Percentiles rank a stretch among this genome's conserved stretches.
Conservation (phyloP, 345 rosid genomes). For the Syzygium oleosum region DNA sequence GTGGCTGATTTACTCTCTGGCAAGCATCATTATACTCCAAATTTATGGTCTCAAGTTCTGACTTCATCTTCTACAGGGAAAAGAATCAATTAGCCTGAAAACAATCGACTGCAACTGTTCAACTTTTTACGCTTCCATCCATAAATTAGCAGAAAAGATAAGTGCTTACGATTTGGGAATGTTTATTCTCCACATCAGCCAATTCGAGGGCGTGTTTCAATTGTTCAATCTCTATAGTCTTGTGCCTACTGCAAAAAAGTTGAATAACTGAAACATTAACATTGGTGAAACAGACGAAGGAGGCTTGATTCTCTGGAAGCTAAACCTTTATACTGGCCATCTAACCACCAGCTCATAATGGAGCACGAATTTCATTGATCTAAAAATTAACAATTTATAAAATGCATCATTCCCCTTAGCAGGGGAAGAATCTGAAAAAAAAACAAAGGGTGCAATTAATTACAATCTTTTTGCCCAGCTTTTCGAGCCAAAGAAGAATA, state of each 20-base stretch:
- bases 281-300: neutral
- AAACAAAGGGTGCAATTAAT: neutral
- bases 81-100: neutral
- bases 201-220: constrained; percentile 31
- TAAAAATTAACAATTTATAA: neutral
- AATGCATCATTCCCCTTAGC: neutral
- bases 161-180: constrained; percentile 42
- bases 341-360: neutral
- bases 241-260: constrained; percentile 34
- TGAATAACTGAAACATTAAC: neutral
- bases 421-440: neutral
- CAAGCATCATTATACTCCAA: constrained; percentile 30
- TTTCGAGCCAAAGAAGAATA: neutral
- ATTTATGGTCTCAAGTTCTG: constrained; percentile 24
- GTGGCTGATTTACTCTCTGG: constrained; percentile 18
- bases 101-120: neutral
- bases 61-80: constrained; percentile 22
- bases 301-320: neutral
- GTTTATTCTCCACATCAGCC: constrained; percentile 25
- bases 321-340: neutral
- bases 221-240: constrained; percentile 45
- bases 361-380: neutral
- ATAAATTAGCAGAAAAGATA: neutral
- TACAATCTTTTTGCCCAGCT: neutral
- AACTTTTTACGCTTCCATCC: neutral